These are phyloP conservation scores for Dimocarpus longan DNA, from an alignment of 345 rosid species.

Conservation along the genomic window DNA sequence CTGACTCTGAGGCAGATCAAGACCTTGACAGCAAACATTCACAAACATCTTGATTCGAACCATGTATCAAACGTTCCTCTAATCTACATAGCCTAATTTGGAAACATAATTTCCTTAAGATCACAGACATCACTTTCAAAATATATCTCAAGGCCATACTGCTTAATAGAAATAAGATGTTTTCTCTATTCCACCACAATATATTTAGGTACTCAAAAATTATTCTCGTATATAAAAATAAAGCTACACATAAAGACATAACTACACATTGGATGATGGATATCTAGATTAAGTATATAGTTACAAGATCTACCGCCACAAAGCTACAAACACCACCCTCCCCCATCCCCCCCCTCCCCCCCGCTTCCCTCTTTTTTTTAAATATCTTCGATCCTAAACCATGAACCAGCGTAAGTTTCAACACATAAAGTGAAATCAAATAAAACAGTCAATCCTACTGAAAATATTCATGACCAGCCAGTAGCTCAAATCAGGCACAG, in stretches of 20 bases:
- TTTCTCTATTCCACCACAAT: background rate
- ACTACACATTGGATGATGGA: background rate
- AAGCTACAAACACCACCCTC: too few species aligned
- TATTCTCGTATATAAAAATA: background rate
- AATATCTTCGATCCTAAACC: background rate
- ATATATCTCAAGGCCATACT: background rate
- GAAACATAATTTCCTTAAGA: background rate
- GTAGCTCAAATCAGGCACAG: background rate
- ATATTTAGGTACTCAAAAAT: background rate
- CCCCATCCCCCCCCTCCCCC: too few species aligned
- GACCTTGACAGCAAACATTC: background rate
- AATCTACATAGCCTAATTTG: background rate
- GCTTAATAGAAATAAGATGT: background rate
- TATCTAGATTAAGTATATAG: background rate
- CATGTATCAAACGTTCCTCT: background rate
- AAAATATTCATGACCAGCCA: constrained; percentile 5
- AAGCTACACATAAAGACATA: background rate
- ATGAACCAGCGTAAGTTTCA: background rate
- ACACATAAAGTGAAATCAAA: background rate
- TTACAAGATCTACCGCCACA: background rate
- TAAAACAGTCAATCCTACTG: background rate
- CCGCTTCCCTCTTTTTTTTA: background rate
- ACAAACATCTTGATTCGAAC: background rate
- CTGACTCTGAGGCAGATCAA: background rate
- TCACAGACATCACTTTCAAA: background rate